Evolutionary conservation across 2,329 filamentous ascomycete genomes (phyloP), one percentile per base, ranked within the genome.

Genomic region (Fusarium subglutinans): DNA sequence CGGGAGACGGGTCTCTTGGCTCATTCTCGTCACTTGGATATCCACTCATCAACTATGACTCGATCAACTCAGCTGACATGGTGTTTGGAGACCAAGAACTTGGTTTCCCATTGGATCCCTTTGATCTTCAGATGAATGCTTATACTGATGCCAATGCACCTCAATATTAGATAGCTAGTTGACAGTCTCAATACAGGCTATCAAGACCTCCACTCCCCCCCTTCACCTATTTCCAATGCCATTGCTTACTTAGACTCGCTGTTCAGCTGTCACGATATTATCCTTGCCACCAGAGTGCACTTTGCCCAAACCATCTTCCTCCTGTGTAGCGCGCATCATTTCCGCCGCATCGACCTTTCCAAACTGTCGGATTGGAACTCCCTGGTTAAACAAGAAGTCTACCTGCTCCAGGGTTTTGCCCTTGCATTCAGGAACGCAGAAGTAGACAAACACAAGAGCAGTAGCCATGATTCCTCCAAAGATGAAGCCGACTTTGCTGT

Each of bases 401-500:
- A 77, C 54, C 15, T 77, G 71, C 17, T 77, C 75, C 6, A 77
- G 3, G 0, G 71, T 75, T 12, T 76, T 77, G 0, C 75, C 75
- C n/a, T 63, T 75, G 26, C 75, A 77, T 3, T 77, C 75, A 0
- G 75, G 75, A 0, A 77, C 73, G 0, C 73, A 77, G 8, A 75
- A 75, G 47, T 74, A 77, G 0, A 69, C 48, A 35, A 77, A 77
- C 0, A 66, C 30, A 7, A 62, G 38, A 0, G 66, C 68, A 4
- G 53, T 9, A 0, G 56, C 63, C 71, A 66, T 68, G 0, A 77
- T 37, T 1, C 63, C 48, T 26, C 73, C 75, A 35, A 77, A 77
- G 6, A 77, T 77, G 53, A 77, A 77, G 1, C 73, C 73, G 4
- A 77, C 71, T 11, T 70, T 70, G 22, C 73, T 76, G 13, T 66